A percentile compares a stretch with the other conserved stretches of the same genome.
These are phyloP conservation scores for Phytopythium litorale DNA, from an alignment of 352 stramenopile species.

Conservation along the genomic window DNA sequence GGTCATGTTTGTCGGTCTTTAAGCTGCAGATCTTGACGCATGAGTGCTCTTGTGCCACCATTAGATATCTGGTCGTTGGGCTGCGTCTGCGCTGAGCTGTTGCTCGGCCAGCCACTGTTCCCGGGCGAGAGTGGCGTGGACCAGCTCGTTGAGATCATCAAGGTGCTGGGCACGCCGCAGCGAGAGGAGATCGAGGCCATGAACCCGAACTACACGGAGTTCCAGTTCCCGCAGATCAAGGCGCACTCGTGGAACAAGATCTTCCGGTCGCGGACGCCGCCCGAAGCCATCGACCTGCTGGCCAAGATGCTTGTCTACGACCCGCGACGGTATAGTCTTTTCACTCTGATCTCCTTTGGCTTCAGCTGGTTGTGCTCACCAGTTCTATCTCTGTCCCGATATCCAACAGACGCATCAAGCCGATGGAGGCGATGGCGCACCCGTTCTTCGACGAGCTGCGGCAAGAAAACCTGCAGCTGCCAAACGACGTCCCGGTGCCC, in stretches of 20 bases:
- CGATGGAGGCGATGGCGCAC: slow-evolving; percentile 90
- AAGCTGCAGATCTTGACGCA: slow-evolving; percentile 19
- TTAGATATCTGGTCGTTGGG: slow-evolving; percentile 95
- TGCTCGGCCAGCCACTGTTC: slow-evolving; percentile 98
- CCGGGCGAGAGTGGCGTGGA: slow-evolving; percentile 98
- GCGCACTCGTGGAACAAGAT: slow-evolving; percentile 98
- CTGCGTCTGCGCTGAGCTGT: slow-evolving; percentile 98
- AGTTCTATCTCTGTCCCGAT: neutral
- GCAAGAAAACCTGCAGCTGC: slow-evolving; percentile 76
- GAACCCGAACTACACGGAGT: slow-evolving; percentile 99
- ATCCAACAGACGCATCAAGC: slow-evolving; percentile 48
- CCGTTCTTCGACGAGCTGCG: slow-evolving; percentile 99
- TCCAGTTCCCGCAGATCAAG: slow-evolving; percentile 99
- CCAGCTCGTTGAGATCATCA: slow-evolving; percentile 99
- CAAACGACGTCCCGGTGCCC: slow-evolving; percentile 75
- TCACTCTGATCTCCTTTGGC: neutral
- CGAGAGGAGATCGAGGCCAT: slow-evolving; percentile 98
- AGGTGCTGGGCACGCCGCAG: slow-evolving; percentile 97
- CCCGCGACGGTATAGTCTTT: slow-evolving; percentile 82
- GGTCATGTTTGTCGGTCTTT: neutral
- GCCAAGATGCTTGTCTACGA: slow-evolving; percentile 97
- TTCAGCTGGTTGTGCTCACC: slow-evolving; percentile 3
- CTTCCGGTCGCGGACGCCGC: slow-evolving; percentile 92
- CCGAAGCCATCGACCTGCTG: slow-evolving; percentile 97
- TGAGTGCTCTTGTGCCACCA: slow-evolving; percentile 33